Evolutionary conservation across 768 basidiomycete genomes (phyloP), one percentile per base, ranked within the genome.

Genomic region (Tylopilus vinaceipallidus): DNA sequence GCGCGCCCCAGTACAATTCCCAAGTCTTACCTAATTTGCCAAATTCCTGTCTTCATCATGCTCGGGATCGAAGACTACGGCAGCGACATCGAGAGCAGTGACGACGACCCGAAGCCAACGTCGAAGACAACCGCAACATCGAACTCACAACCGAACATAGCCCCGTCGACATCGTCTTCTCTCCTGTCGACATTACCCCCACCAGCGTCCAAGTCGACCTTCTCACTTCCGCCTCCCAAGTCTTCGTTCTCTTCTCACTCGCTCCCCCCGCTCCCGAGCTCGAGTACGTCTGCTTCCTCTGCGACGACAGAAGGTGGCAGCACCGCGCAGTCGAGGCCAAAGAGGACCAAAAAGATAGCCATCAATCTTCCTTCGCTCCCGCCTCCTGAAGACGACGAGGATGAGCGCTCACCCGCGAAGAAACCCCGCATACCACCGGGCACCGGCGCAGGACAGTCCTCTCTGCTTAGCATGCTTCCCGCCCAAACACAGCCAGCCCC

Each of bases 1-100:
- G n/a, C n/a, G n/a, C n/a, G n/a, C n/a, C n/a, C n/a, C n/a, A n/a
- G n/a, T n/a, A n/a, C n/a, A n/a, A n/a, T n/a, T n/a, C n/a, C n/a
- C n/a, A 6, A 29, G 6, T 12, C 27, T 29, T 13, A 1, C 30
- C 43, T 10, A 26, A 33, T 34, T 33, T 42, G 26, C 19, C 30
- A 23, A 41, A 2, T 6, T 8, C 12, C 27, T 29, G 6, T 2
- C 20, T 13, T 40, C 14, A 54, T 46, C 57, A 90, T 89, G 86
- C 79, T 90, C 54, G 86, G 85, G 29, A 75, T 91, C 50, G 87
- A 86, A 59, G 80, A 75, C 73, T 90, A 91, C 59, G 86, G 86
- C 54, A 91, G 88, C 68, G 86, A 76, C 70, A 77, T 68, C 59
- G 82, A 86, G 56, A 78, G 73, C 60, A 83, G 81, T 49, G 70